Evolutionary conservation across 805 yeast genomes (phyloP).

Genomic region (Yarrowia yakushimensis): DNA sequence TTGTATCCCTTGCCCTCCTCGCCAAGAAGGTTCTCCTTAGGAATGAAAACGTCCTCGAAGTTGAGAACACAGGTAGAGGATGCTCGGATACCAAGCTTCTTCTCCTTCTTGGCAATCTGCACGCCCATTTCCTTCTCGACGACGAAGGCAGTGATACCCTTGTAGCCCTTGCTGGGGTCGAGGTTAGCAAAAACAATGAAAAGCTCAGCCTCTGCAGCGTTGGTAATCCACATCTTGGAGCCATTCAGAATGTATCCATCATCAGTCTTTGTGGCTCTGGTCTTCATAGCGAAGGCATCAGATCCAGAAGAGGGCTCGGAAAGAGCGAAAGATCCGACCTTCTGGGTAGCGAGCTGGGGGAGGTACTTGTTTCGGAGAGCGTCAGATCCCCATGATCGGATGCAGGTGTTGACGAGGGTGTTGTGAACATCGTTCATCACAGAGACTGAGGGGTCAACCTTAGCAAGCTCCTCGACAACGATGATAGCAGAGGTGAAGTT

Average conservation of each 20-base stretch:
- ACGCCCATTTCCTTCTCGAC: constrained; percentile 44
- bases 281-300: constrained; percentile 45
- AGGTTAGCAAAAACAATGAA: constrained; percentile 43
- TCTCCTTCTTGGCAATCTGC: constrained; percentile 44
- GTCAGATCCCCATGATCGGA: constrained; percentile 42
- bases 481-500: constrained; percentile 45
- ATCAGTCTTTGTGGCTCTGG: constrained; percentile 41
- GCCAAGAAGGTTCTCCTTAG: constrained; percentile 43
- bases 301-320: constrained; percentile 45
- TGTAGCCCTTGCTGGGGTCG: constrained; percentile 44
- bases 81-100: constrained; percentile 45
- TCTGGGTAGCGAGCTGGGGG: constrained; percentile 40
- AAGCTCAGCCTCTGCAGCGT: constrained; percentile 44
- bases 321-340: constrained; percentile 42
- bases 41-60: constrained; percentile 43
- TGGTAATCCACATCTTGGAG: constrained; percentile 48
- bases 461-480: constrained; percentile 46
- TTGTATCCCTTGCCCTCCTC: constrained; percentile 46
- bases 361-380: constrained; percentile 40
- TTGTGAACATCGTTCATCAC: constrained; percentile 47
- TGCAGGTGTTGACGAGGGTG: constrained; percentile 44
- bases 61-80: constrained; percentile 44
- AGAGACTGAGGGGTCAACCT: constrained; percentile 44
- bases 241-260: constrained; percentile 43
- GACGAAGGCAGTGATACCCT: constrained; percentile 45